Evolutionary conservation across 306 rosid genomes (phyloP).

Genomic region (Ormosia emarginata): DNA sequence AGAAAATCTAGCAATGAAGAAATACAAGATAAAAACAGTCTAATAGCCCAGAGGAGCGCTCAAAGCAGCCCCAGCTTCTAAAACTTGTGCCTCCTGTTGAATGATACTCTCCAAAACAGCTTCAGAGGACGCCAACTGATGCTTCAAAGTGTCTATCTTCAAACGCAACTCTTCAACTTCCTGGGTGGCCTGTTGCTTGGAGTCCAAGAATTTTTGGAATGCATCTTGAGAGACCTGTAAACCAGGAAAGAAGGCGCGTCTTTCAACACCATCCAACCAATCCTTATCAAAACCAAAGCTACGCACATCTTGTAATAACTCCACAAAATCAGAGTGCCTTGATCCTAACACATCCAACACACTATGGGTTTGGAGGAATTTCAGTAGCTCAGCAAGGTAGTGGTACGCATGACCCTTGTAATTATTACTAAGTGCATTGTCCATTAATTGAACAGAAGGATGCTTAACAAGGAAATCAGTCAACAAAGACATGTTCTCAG

Average conservation of each 20-base stretch:
- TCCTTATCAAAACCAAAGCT: background rate
- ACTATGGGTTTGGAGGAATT: conserved; percentile 1
- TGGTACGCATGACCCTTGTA: background rate
- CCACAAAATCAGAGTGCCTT: background rate
- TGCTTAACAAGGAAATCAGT: too few relatives aligned
- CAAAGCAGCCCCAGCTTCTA: background rate
- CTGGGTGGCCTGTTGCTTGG: background rate
- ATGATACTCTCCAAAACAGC: background rate
- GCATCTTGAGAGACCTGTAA: background rate
- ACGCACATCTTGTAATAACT: conserved; percentile 6
- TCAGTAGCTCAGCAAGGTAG: background rate
- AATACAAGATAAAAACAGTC: background rate
- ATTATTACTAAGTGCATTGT: too few relatives aligned
- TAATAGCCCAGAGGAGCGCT: background rate
- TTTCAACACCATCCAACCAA: background rate
- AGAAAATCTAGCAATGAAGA: too few relatives aligned
- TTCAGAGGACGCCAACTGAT: background rate
- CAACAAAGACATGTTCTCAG: too few relatives aligned
- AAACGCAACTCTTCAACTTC: background rate
- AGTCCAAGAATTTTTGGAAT: background rate
- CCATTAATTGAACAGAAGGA: too few relatives aligned
- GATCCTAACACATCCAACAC: conserved; percentile 1
- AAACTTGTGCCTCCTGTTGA: background rate
- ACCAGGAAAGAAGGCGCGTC: background rate
- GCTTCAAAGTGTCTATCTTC: background rate